These are phyloP conservation scores for Scenedesmus sp. DNA, from an alignment of 163 green algal genomes.

Conservation along the genomic window DNA sequence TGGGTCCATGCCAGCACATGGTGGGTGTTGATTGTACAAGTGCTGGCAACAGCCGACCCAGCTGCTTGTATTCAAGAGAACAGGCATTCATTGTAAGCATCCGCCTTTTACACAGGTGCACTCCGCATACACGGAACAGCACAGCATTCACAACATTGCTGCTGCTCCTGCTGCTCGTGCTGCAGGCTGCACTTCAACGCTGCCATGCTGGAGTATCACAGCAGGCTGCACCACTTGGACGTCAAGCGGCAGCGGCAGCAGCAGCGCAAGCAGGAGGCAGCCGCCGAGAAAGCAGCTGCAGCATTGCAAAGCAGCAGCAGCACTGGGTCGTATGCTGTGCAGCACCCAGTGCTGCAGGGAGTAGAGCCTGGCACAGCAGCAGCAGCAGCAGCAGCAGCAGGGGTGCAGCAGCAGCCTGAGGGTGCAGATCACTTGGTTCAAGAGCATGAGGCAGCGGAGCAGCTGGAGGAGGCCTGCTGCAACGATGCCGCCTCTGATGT, in stretches of 20 bases:
- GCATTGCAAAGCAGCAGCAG: neutral
- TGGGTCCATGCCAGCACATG: no score
- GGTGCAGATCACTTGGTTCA: neutral
- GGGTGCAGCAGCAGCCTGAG: neutral
- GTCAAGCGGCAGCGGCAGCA: conserved; percentile 15
- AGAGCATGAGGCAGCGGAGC: neutral
- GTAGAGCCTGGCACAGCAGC: neutral
- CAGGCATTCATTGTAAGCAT: no score
- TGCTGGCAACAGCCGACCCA: no score
- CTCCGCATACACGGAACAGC: neutral
- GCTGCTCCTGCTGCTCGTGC: neutral
- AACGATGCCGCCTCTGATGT: conserved; percentile 1
- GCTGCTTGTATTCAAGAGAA: no score
- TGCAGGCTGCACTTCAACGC: conserved; percentile 56
- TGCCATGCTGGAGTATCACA: conserved; percentile 60
- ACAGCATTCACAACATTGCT: neutral
- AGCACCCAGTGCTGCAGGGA: neutral
- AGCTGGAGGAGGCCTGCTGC: neutral
- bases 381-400: conserved; percentile 35
- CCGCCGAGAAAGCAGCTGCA: conserved; percentile 7
- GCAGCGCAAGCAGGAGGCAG: conserved; percentile 23
- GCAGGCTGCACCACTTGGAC: conserved; percentile 60
- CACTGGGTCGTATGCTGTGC: neutral
- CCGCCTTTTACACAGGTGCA: neutral
- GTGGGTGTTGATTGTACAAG: no score